Conservation (phyloP, 768 basidiomycete genomes). For the Kwoniella bestiolae region DNA sequence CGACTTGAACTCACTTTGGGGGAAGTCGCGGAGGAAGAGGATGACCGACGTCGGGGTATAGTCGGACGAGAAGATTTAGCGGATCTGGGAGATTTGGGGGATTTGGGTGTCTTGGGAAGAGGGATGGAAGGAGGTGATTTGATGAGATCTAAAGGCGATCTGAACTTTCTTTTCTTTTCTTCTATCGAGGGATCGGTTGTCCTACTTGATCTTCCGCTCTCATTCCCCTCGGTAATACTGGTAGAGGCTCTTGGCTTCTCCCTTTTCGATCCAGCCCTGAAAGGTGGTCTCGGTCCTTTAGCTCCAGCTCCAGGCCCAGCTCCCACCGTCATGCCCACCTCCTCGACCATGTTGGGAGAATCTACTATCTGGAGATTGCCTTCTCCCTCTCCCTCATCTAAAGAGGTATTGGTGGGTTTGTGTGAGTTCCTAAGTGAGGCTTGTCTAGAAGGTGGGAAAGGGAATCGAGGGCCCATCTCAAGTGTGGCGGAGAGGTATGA, state of each 20-base stretch:
- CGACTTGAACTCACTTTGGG: not conserved
- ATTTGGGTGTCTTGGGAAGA: not conserved
- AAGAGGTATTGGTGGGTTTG: too few relatives aligned
- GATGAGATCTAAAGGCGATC: not conserved
- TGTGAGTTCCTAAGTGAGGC: not conserved
- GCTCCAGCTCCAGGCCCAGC: too few relatives aligned
- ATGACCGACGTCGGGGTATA: not conserved
- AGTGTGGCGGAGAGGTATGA: slow-evolving; percentile 28
- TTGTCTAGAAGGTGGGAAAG: slow-evolving; percentile 29
- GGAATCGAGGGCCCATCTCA: slow-evolving; percentile 40
- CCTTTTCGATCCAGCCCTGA: slow-evolving; percentile 12
- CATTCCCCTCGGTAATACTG: not conserved
- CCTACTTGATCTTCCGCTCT: not conserved
- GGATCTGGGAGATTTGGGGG: slow-evolving; percentile 1
- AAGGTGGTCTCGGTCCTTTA: slow-evolving; percentile 10
- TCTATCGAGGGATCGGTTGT: too few relatives aligned
- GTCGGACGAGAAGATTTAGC: not conserved
- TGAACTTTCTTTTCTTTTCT: not conserved
- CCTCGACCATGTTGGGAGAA: not conserved
- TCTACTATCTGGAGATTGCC: not conserved
- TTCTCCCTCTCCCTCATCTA: not conserved
- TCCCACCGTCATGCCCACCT: not conserved
- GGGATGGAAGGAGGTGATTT: not conserved
- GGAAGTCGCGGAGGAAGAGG: not conserved
- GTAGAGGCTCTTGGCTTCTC: not conserved